Evolutionary conservation across 148 eudicot genomes (phyloP).

Genomic region (Nepenthes mirabilis): DNA sequence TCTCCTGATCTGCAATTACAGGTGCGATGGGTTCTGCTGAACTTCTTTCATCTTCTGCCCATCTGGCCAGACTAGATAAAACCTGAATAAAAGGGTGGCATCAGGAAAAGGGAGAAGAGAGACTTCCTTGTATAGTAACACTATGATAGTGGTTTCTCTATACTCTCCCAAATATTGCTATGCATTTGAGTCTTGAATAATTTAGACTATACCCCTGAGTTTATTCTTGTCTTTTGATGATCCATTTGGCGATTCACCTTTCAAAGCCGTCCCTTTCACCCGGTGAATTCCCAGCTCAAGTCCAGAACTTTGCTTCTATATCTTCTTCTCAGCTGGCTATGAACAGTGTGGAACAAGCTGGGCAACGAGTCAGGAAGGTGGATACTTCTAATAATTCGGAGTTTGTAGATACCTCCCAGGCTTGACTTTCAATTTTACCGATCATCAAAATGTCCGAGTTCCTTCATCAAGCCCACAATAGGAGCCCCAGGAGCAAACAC

Average conservation of each 20-base stretch:
- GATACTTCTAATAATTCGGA: conserved; percentile 16
- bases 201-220: not conserved
- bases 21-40: no score
- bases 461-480: conserved; percentile 15
- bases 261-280: conserved; percentile 51
- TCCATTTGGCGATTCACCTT: conserved; percentile 93
- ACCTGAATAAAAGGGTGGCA: not conserved
- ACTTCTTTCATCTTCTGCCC: no score
- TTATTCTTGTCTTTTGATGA: conserved; percentile 45
- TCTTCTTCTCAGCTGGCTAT: conserved; percentile 22
- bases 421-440: conserved; percentile 6
- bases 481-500: conserved; percentile 16
- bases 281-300: conserved; percentile 28
- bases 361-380: conserved; percentile 22
- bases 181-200: not conserved
- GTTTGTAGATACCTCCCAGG: conserved; percentile 23
- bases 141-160: not conserved
- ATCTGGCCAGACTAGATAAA: no score
- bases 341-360: conserved; percentile 20
- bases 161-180: not conserved
- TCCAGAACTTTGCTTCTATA: conserved; percentile 22
- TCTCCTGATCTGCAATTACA: no score
- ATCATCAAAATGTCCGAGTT: conserved; percentile 15
- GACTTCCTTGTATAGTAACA: no score
- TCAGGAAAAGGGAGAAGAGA: not conserved